Evolutionary conservation across 1,284 basidiomycete genomes (phyloP).

Genomic region (Sanghuangporus sanghuang): DNA sequence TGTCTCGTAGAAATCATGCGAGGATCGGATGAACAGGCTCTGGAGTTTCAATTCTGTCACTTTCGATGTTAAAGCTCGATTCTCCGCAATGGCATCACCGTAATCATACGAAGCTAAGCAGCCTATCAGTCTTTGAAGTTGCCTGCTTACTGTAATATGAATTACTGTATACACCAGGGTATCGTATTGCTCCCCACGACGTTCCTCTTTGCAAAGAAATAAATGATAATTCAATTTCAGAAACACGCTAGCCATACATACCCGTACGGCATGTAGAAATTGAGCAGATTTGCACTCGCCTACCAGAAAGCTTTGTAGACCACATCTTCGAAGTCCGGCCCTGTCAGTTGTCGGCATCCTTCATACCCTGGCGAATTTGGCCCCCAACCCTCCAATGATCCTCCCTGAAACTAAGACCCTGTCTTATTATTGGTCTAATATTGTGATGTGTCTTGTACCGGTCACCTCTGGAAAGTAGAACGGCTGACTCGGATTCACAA

Average conservation of each 20-base stretch:
- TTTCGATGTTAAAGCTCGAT: constrained; percentile 60
- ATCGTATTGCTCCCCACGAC: constrained; percentile 29
- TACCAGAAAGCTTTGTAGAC: constrained; percentile 26
- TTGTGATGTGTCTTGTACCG: constrained; percentile 18
- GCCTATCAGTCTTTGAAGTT: background rate
- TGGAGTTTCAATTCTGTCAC: constrained; percentile 72
- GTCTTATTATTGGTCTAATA: background rate
- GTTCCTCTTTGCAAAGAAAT: constrained; percentile 23
- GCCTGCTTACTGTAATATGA: constrained; percentile 23
- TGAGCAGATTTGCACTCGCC: constrained; percentile 27
- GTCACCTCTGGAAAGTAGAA: constrained; percentile 29
- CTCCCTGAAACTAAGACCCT: constrained; percentile 32
- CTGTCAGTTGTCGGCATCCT: constrained; percentile 25
- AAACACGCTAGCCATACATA: constrained; percentile 28
- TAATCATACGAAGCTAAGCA: constrained; percentile 25
- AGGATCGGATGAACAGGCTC: constrained; percentile 68
- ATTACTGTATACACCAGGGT: constrained; percentile 25
- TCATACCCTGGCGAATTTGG: constrained; percentile 21
- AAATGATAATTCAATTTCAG: background rate
- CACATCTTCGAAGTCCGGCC: constrained; percentile 26
- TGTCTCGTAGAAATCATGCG: constrained; percentile 72
- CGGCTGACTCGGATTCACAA: constrained; percentile 25
- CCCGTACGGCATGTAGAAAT: constrained; percentile 28
- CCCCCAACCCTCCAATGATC: constrained; percentile 26
- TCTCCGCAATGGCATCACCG: constrained; percentile 38